Base-by-base conservation (phyloP, 352 stramenopile species). In the Pythium brassicae region DNA sequence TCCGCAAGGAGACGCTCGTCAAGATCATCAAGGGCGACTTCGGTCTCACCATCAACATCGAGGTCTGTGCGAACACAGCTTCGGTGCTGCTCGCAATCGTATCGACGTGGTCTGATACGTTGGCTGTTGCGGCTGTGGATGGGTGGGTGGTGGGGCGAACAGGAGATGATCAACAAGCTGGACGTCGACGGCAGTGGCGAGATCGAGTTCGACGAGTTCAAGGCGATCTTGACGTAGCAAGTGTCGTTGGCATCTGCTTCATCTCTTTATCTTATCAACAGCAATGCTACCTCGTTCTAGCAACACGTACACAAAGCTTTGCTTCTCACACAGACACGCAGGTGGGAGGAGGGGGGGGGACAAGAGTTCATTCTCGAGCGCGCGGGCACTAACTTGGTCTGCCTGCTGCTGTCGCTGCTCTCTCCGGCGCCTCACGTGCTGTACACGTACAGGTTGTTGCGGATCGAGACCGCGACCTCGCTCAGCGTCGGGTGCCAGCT, bases 151-250 rank as follows among this genome's bases (percentile, higher is more conserved):
- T n/a, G n/a, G n/a, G n/a, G 25, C 29, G 3, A 14, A 2, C 19
- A 80, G 66, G 89, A 98, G 51, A 94, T 98, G 72, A 98, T 98
- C 63, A 97, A 98, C 70, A 97, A 97, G 55, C 91, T 98, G 35
- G 95, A 98, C 63, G 88, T 94, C 44, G 91, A 98, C 62, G 87
- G 89, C 34, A 96, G 78, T 34, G 95, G 95, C 29, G 91, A 98
- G 71, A 98, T 98, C 54, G 94, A 98, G 59, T 98, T 97, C 64
- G 87, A 97, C 50, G 95, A 98, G 68, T 98, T 98, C 72, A 98
- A 97, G 67, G 83, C 89, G 48, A 93, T 93, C 50, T 64, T 91
- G 51, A 93, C 83, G 4, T 93, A 79, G 39, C 7, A 1, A 55
- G 14, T 14, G 0, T 35, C 20, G 37, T n/a, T 17, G 19, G 17